Base-by-base conservation (phyloP, 495 filamentous ascomycete genomes). In the Penicillium herquei region DNA sequence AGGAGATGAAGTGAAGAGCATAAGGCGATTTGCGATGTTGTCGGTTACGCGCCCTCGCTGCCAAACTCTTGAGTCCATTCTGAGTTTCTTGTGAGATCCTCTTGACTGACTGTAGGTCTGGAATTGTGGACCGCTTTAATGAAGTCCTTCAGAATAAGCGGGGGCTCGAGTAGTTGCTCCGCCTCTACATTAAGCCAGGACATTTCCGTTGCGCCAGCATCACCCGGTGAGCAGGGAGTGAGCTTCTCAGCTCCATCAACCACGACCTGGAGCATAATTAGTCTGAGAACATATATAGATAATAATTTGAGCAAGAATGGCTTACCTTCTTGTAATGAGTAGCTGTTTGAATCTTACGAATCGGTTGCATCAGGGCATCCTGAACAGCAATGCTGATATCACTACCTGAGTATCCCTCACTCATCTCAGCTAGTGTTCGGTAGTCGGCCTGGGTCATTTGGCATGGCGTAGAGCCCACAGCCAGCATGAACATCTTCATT, bases 1-100 rank as follows among this genome's bases (percentile, higher is more conserved):
- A 26, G 40, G 11, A 37, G 18, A 42, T 31, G 7, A 55, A 30
- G 3, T 13, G 13, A 21, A 14, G 30, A 17, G n/a, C 10, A 31
- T 32, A 14, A 32, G 26, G 14, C 18, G 43, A 14, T 46, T 12
- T 32, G 31, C 26, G 31, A 14, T 4, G 13, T 1, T 12, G 31
- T 17, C 2, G 51, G 49, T 72, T 60, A 83, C 30, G 82, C 81
- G 14, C 93, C 94, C 67, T 99, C 94, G 68, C 92, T 97, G 52
- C 94, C 94, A 74, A 98, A 99, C 73, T 98, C 93, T 62, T 85
- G 77, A 3, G 94, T 99, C 94, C 94, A 99, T 42, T 97, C 92
- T 57, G 88, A 78, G 71, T 93, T 98, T 58, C 83, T 79, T 57
- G 82, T 78, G 34, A 98, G 80, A 71, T 99, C 94, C 17, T 87